These are phyloP conservation scores for Jaltomata sinuosa DNA, from an alignment of 257 asterid species.

Conservation along the genomic window DNA sequence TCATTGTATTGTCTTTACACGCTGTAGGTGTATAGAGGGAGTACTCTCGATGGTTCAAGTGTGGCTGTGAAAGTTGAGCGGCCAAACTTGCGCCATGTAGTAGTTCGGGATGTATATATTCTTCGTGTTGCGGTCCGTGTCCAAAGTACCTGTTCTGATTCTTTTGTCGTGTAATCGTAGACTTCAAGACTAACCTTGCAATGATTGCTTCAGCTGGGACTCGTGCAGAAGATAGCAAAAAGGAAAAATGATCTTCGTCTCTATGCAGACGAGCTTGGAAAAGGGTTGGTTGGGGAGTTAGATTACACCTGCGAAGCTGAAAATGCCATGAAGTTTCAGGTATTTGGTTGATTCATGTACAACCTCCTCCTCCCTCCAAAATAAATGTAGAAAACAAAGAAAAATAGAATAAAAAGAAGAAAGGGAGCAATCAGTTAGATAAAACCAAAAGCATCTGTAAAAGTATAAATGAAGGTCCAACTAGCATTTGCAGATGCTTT, in stretches of 20 bases:
- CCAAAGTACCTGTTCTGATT: constrained; percentile 5
- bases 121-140: constrained; percentile 87
- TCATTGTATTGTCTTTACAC: background rate
- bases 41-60: constrained; percentile 61
- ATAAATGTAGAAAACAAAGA: background rate
- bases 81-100: constrained; percentile 68
- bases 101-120: constrained; percentile 82
- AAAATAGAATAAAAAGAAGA: background rate
- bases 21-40: constrained; percentile 76
- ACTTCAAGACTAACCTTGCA: constrained; percentile 21
- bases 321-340: constrained; percentile 80
- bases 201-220: constrained; percentile 62
- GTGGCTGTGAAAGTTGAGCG: constrained; percentile 99
- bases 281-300: constrained; percentile 90
- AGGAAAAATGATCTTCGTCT: constrained; percentile 73
- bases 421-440: background rate
- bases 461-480: background rate
- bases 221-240: constrained; percentile 73
- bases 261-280: constrained; percentile 98
- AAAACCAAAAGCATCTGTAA: background rate
- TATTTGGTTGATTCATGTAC: constrained; percentile 10
- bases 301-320: constrained; percentile 92
- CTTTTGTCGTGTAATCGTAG: background rate
- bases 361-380: background rate
- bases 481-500: constrained; percentile 1